Percentiles rank a stretch among this genome's conserved stretches.
These are phyloP conservation scores for Trametes versicolor DNA, from an alignment of 1,284 basidiomycete species.

Conservation along the genomic window DNA sequence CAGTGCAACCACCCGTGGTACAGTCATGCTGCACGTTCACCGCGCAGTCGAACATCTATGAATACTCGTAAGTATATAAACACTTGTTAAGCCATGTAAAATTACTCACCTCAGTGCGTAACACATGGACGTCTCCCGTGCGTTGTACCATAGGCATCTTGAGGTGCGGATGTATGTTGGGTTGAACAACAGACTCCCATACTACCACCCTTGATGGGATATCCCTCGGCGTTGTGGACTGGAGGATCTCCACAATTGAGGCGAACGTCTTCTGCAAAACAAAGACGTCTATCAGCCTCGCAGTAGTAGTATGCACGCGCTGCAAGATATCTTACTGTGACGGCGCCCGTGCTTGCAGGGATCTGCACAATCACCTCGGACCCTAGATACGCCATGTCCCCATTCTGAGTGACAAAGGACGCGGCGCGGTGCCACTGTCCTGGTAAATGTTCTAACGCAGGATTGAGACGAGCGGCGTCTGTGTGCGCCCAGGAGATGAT, in stretches of 20 bases:
- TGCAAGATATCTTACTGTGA: too few species aligned
- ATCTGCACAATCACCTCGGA: neutral
- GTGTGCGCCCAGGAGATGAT: neutral
- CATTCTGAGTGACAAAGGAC: neutral
- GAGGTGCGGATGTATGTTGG: neutral
- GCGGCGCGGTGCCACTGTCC: neutral
- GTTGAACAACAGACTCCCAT: neutral
- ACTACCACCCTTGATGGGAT: neutral
- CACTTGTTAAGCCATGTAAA: too few species aligned
- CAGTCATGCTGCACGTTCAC: constrained; percentile 35
- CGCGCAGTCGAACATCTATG: constrained; percentile 15
- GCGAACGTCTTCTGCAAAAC: too few species aligned
- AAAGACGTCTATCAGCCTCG: too few species aligned
- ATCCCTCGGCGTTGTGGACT: neutral
- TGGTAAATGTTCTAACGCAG: neutral
- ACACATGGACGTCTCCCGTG: neutral
- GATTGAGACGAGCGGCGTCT: neutral
- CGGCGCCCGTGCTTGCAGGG: too few species aligned
- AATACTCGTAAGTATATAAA: too few species aligned
- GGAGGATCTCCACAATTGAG: neutral
- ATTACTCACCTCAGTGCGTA: neutral
- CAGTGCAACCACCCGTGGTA: constrained; percentile 4
- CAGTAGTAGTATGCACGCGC: too few species aligned
- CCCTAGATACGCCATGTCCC: neutral
- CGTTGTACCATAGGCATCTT: neutral